Evolutionary conservation across 2,329 filamentous ascomycete species (phyloP), one percentile per base, ranked within the genome.

Genomic region (Aureobasidium sp.): DNA sequence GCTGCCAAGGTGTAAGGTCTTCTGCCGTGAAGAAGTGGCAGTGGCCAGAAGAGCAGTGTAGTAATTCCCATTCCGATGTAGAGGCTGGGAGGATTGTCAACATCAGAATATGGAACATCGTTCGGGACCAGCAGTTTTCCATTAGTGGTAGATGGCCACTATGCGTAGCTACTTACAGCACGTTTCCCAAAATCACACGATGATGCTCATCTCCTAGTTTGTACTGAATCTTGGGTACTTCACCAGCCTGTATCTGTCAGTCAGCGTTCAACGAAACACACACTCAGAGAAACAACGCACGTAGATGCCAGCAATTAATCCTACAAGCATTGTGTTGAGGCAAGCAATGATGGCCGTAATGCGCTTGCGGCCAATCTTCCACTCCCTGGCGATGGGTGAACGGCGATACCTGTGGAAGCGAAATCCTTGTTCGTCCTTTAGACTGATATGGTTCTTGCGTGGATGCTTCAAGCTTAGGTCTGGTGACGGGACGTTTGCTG

Each of bases 161-260:
- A 14, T 45, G 20, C 20, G 25, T 25, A 5, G 3, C 15, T 3
- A 68, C 76, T 67, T 65, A 78, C 72, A 85, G 81, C 17, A 89
- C 87, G 67, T 92, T 92, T 3, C 89, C 89, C 39, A 90, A 78
- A 31, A 91, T 85, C 1, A 85, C 81, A 63, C 83, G 79, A 68
- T 90, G 87, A 48, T 83, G 75, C 64, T 86, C 80, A 67, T 91
- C 88, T 27, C 84, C 85, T 65, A 92, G 83, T 68, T 85, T 86
- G 71, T 91, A 91, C 70, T 91, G 88, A 29, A 92, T 89, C 3
- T 85, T 84, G n/a, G 89, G 88, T 0, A 91, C 88, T 67, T 91
- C 82, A 3, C 89, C 89, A 61, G 87, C 86, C 77, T 77, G 37
- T 20, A 4, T 6, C 12, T 11, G 6, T 39, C 7, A 37, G 39